Evolutionary conservation across 495 filamentous ascomycete genomes (phyloP).

Genomic region (Pyronema domesticum): DNA sequence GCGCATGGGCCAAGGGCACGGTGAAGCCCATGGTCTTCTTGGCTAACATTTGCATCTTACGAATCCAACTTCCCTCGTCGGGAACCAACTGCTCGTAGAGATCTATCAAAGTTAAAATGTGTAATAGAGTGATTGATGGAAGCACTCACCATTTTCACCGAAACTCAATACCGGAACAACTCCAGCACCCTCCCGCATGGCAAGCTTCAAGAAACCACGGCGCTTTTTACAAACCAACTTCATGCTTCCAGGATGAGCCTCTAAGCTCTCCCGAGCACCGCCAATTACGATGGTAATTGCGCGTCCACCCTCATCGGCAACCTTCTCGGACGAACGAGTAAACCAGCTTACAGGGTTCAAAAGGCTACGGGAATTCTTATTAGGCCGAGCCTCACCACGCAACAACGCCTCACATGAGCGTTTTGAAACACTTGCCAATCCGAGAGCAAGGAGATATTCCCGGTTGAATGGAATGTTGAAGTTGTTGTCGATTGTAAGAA

Average conservation of each 20-base stretch:
- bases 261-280: conserved; percentile 77
- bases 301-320: conserved; percentile 37
- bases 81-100: conserved; percentile 75
- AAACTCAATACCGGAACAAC: conserved; percentile 82
- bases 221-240: conserved; percentile 61
- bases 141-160: conserved; percentile 50
- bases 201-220: conserved; percentile 86
- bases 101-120: conserved; percentile 31
- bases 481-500: conserved; percentile 83
- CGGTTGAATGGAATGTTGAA: conserved; percentile 88
- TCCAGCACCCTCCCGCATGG: conserved; percentile 75
- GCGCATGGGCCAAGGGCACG: conserved; percentile 70
- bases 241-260: conserved; percentile 58
- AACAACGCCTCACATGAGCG: conserved; percentile 81
- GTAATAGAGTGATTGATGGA: no score
- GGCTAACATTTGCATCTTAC: conserved; percentile 58
- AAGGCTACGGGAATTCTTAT: not conserved
- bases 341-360: conserved; percentile 8
- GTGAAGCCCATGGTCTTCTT: conserved; percentile 86
- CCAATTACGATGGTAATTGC: conserved; percentile 93
- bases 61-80: conserved; percentile 49
- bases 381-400: conserved; percentile 2
- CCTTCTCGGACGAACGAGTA: not conserved
- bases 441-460: conserved; percentile 75
- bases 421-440: conserved; percentile 72